Evolutionary conservation across 2,329 filamentous ascomycete species (phyloP).

Genomic region (Pseudogymnoascus sp.): DNA sequence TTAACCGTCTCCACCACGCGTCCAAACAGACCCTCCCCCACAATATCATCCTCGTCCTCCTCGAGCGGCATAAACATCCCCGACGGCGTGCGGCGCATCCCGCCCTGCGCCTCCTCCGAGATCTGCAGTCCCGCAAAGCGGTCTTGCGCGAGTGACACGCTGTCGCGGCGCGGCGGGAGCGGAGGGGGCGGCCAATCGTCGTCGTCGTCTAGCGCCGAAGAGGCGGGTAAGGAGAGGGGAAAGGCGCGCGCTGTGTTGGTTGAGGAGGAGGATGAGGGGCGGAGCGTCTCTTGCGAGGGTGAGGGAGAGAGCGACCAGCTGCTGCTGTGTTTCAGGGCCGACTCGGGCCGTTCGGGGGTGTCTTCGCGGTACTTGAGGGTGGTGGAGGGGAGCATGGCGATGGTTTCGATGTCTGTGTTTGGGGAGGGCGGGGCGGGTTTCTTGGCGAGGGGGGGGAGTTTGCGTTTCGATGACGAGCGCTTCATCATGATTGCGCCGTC

Average conservation of each 20-base stretch:
- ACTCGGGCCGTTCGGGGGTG: slow-evolving; percentile 58
- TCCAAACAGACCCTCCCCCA: slow-evolving; percentile 47
- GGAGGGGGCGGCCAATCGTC: slow-evolving; percentile 38
- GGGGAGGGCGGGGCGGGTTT: slow-evolving; percentile 16
- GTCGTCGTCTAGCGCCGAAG: slow-evolving; percentile 38
- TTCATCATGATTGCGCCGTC: slow-evolving; percentile 60
- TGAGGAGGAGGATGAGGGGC: slow-evolving; percentile 38
- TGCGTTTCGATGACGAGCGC: slow-evolving; percentile 54
- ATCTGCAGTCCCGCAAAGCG: slow-evolving; percentile 22
- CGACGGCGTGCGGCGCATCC: slow-evolving; percentile 71
- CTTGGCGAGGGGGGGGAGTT: slow-evolving; percentile 32
- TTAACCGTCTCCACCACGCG: slow-evolving; percentile 43
- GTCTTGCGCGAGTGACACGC: slow-evolving; percentile 23
- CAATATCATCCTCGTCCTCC: slow-evolving; percentile 57
- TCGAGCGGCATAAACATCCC: slow-evolving; percentile 91
- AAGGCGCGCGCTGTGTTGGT: background rate
- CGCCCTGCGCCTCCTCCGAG: slow-evolving; percentile 26
- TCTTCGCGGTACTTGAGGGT: slow-evolving; percentile 74
- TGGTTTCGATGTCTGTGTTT: slow-evolving; percentile 47
- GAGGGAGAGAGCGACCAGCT: slow-evolving; percentile 62
- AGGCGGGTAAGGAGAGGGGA: background rate
- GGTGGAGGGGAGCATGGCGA: slow-evolving; percentile 56
- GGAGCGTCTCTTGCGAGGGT: slow-evolving; percentile 68
- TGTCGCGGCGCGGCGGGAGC: slow-evolving; percentile 25
- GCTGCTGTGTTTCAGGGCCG: slow-evolving; percentile 55